Evolutionary conservation across 768 basidiomycete genomes (phyloP).

Genomic region (Leccinum variicolor): DNA sequence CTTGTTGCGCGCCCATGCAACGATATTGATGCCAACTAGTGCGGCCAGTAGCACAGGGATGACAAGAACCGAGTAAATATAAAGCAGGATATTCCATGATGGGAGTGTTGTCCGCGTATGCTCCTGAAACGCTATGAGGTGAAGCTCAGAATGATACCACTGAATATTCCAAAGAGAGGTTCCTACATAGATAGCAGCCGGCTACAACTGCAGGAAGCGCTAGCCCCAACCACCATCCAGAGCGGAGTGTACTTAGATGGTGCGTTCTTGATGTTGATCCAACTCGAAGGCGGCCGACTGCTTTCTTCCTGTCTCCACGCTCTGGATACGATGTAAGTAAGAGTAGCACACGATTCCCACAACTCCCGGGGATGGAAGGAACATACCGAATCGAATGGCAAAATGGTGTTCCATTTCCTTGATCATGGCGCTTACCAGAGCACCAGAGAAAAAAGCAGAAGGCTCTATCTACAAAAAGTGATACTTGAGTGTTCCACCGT

Average conservation of each 20-base stretch:
- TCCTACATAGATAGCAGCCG: conserved; percentile 58
- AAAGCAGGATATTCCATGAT: conserved; percentile 71
- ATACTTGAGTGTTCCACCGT: not conserved
- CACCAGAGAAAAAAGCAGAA: conserved; percentile 63
- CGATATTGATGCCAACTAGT: conserved; percentile 79
- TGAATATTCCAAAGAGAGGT: not conserved
- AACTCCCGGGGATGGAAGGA: not conserved
- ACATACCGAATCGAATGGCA: conserved; percentile 71
- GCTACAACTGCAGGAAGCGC: conserved; percentile 64
- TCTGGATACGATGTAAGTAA: conserved; percentile 30
- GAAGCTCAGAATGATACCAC: not conserved
- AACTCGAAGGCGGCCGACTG: conserved; percentile 62
- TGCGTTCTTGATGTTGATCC: conserved; percentile 50
- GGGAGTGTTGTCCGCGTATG: conserved; percentile 53
- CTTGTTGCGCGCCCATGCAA: conserved; percentile 68
- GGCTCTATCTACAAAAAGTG: conserved; percentile 53
- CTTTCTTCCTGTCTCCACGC: conserved; percentile 76
- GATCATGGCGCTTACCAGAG: conserved; percentile 62
- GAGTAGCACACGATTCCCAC: not conserved
- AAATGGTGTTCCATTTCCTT: conserved; percentile 75
- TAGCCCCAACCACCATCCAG: conserved; percentile 70
- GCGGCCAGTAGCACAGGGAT: conserved; percentile 74
- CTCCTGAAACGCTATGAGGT: conserved; percentile 48
- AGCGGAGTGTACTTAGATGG: conserved; percentile 69
- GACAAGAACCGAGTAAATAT: conserved; percentile 71